Conservation (phyloP, 2,329 filamentous ascomycete genomes). For the Apiospora kogelbergensis region DNA sequence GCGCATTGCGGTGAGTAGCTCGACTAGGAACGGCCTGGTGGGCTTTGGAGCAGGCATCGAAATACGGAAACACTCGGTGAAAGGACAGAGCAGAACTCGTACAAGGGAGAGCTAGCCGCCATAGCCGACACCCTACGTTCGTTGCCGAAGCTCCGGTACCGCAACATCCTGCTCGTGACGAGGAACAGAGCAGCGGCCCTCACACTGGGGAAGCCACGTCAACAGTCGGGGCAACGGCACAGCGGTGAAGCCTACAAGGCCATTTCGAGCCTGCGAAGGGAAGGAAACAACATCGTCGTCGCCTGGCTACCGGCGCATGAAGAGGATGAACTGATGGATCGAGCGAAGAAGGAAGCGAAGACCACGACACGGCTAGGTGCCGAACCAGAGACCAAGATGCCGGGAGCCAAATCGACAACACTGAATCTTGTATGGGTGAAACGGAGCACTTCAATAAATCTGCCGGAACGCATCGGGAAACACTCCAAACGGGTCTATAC, state of each 20-base stretch:
- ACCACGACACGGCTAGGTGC: background rate
- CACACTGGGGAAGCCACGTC: slow-evolving; percentile 4
- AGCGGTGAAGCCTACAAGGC: background rate
- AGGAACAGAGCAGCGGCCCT: slow-evolving; percentile 11
- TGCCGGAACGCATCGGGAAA: background rate
- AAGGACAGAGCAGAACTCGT: background rate
- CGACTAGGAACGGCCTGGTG: slow-evolving; percentile 1
- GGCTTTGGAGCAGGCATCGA: slow-evolving; percentile 8
- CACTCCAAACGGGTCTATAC: background rate
- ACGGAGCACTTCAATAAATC: background rate
- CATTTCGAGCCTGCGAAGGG: background rate
- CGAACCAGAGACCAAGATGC: background rate
- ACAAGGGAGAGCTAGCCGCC: slow-evolving; percentile 11
- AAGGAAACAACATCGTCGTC: slow-evolving; percentile 8
- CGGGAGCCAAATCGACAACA: slow-evolving; percentile 12
- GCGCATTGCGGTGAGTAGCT: slow-evolving; percentile 7
- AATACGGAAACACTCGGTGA: background rate
- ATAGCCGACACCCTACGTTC: background rate
- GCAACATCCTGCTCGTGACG: background rate
- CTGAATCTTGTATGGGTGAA: background rate
- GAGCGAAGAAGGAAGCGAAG: slow-evolving; percentile 6
- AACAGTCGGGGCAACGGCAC: slow-evolving; percentile 6
- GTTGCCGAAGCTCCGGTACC: background rate
- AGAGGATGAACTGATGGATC: slow-evolving; percentile 7
- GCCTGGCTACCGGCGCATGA: background rate